Percentiles rank a stretch among this genome's conserved stretches.
Conservation (phyloP, 768 basidiomycete genomes). For the Agaricus blazei region DNA sequence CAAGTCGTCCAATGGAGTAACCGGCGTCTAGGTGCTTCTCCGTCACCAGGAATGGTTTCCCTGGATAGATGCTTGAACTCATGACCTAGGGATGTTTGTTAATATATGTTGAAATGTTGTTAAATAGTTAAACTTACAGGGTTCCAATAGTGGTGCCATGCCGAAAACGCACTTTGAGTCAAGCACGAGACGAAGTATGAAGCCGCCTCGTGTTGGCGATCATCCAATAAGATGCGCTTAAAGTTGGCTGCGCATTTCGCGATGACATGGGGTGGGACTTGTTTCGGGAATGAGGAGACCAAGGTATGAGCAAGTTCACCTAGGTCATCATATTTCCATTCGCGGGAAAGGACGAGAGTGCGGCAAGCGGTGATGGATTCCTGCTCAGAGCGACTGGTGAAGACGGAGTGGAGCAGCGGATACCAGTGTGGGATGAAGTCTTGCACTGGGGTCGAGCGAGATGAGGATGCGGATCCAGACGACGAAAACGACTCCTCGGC, state of each 20-base stretch:
- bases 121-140: conserved; percentile 1
- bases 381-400: background rate
- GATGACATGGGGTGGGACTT: background rate
- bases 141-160: conserved; percentile 10
- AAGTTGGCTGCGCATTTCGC: background rate
- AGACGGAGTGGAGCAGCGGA: background rate
- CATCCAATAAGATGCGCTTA: conserved; percentile 1
- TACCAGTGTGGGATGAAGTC: background rate
- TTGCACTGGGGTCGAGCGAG: conserved; percentile 2
- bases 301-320: conserved; percentile 4
- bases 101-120: background rate
- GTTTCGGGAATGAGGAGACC: background rate
- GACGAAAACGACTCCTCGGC: background rate
- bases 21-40: conserved; percentile 3
- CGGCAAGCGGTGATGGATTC: background rate
- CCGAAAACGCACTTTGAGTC: conserved; percentile 4
- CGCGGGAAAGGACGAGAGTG: background rate
- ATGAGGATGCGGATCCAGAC: background rate
- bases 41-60: conserved; percentile 3
- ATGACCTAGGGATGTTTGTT: background rate
- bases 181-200: conserved; percentile 5
- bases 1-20: background rate
- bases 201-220: conserved; percentile 2
- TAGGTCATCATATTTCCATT: conserved; percentile 2
- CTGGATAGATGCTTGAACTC: conserved; percentile 5